Evolutionary conservation across 192 early-diverging fungal genomes (phyloP).

Genomic region (Entomortierella lignicola): DNA sequence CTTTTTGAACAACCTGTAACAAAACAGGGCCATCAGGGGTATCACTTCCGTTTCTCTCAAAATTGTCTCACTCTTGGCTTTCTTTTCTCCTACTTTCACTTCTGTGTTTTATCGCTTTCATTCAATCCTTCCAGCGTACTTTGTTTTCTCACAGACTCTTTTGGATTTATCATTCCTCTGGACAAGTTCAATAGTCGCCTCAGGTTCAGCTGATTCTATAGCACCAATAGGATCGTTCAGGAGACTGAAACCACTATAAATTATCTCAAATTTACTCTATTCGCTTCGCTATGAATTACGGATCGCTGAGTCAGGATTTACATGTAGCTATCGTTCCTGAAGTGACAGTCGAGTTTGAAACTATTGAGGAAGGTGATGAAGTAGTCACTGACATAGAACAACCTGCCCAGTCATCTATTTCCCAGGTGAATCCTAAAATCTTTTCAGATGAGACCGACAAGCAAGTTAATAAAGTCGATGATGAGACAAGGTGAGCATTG

Average conservation of each 20-base stretch:
- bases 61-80: too few species aligned
- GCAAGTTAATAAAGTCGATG: not conserved
- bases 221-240: too few species aligned
- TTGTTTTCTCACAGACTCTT: too few species aligned
- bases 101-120: too few species aligned
- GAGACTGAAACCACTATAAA: not conserved
- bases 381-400: not conserved
- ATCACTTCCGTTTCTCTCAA: too few species aligned
- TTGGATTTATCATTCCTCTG: too few species aligned
- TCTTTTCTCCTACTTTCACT: too few species aligned
- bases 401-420: not conserved
- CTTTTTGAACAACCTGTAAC: too few species aligned
- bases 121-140: too few species aligned
- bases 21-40: too few species aligned
- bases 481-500: not conserved
- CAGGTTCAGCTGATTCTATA: too few species aligned
- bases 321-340: constrained; percentile 18
- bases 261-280: not conserved
- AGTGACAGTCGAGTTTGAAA: constrained; percentile 21
- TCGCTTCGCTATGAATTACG: not conserved
- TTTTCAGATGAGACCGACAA: not conserved
- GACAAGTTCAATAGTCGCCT: too few species aligned
- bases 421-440: not conserved
- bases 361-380: not conserved
- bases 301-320: constrained; percentile 3